Percentiles rank a stretch among this genome's conserved stretches.
These are phyloP conservation scores for Metschnikowia borealis DNA, from an alignment of 805 yeast species.

Conservation along the genomic window DNA sequence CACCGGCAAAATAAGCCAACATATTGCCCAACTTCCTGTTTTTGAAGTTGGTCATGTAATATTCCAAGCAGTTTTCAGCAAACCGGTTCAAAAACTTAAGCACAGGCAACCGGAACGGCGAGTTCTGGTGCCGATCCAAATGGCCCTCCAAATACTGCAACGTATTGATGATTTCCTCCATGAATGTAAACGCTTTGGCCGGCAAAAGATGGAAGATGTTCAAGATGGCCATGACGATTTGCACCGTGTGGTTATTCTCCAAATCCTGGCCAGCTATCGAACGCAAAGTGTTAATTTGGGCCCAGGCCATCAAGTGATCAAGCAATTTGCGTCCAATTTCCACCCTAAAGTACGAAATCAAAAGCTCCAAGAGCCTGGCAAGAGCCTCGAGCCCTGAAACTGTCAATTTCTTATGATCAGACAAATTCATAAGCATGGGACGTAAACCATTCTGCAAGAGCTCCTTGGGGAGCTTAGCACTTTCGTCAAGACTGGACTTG, in stretches of 20 bases:
- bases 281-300: conserved; percentile 74
- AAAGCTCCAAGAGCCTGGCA: conserved; percentile 76
- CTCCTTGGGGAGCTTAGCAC: conserved; percentile 88
- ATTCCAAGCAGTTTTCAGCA: conserved; percentile 66
- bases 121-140: conserved; percentile 74
- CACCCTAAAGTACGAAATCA: conserved; percentile 91
- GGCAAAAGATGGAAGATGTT: conserved; percentile 91
- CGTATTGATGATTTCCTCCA: conserved; percentile 79
- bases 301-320: conserved; percentile 95
- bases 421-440: conserved; percentile 91
- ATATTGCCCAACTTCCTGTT: conserved; percentile 62
- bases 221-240: conserved; percentile 83
- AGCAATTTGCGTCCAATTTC: conserved; percentile 91
- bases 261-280: conserved; percentile 77
- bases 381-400: conserved; percentile 89
- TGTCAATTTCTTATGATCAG: conserved; percentile 88
- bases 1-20: conserved; percentile 60
- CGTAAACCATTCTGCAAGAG: conserved; percentile 90
- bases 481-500: conserved; percentile 76
- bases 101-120: conserved; percentile 90
- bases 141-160: conserved; percentile 76
- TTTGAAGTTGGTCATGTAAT: conserved; percentile 62
- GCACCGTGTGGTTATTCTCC: conserved; percentile 74
- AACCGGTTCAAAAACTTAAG: conserved; percentile 83
- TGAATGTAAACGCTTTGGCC: conserved; percentile 83